Base-by-base conservation (phyloP, 139 green algal genomes). In the Chlamydomonas incerta region DNA sequence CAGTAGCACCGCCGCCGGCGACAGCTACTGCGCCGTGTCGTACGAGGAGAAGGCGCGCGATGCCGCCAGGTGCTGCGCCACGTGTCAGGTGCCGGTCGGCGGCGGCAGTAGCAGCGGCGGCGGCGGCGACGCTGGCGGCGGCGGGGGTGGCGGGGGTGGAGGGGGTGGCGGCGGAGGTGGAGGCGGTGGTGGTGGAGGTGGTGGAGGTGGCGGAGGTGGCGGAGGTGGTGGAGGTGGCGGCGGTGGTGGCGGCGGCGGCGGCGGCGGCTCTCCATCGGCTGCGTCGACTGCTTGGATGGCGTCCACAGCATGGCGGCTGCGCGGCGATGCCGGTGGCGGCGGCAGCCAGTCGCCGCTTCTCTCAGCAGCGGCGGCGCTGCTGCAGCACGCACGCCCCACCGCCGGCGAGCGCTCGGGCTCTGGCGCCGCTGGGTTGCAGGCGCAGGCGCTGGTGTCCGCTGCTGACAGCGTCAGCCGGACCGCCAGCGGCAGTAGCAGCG, bases 51-150 rank as follows among this genome's bases (percentile, higher is more conserved):
- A 57, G 65, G 15, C 24, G 20, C 8, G n/a, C 3, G 47, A 67
- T 18, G 34, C 47, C 35, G 33, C 60, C 6, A 46, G 46, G 80
- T 85, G 80, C 34, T 85, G 80, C 50, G 3, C 21, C 21, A 85
- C 80, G 3, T 85, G 80, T 26, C 80, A 85, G 67, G 24, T 85
- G 52, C 80, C 80, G 26, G 80, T 85, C 29, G 79, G 57, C 31
- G 79, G 65, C 18, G 41, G 41, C 21, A 41, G 37, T 28, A 52
- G 74, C 17, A 35, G 37, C 18, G 47, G 47, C 31, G 46, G 46
- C 11, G 66, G 65, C 23, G 79, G 57, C 15, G 46, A 63, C 20
- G 63, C 62, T 33, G 67, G 50, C 17, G 80, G 67, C 10, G 47
- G 66, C 5, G 67, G 80, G 9, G 66, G 80, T 3, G 80, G 80